Evolutionary conservation across 192 early-diverging fungal species (phyloP).

Genomic region (Coemansia sp.): DNA sequence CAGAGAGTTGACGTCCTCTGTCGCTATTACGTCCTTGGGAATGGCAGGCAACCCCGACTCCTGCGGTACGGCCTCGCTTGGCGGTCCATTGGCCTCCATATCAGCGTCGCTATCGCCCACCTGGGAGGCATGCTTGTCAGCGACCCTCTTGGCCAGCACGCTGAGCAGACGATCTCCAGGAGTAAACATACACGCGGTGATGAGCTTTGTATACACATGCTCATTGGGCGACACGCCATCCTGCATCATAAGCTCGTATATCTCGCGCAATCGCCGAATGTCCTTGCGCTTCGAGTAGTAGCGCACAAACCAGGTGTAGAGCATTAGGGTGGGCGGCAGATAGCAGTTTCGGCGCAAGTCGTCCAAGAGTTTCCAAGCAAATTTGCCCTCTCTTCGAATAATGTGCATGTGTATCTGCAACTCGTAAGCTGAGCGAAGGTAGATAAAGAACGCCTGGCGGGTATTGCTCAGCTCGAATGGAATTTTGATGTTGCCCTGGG

Average conservation of each 20-base stretch:
- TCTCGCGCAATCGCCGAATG: slow-evolving; percentile 32
- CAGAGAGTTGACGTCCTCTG: slow-evolving; percentile 13
- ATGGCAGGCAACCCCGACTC: slow-evolving; percentile 25
- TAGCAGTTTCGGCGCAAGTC: slow-evolving; percentile 52
- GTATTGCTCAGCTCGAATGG: slow-evolving; percentile 27
- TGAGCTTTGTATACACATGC: slow-evolving; percentile 47
- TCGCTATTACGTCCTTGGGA: neutral
- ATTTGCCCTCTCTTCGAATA: slow-evolving; percentile 12
- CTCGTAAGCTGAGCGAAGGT: slow-evolving; percentile 47
- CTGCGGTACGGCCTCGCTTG: neutral
- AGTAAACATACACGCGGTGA: slow-evolving; percentile 48
- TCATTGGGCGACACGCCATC: slow-evolving; percentile 41
- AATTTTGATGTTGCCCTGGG: slow-evolving; percentile 10
- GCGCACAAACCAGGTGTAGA: slow-evolving; percentile 42
- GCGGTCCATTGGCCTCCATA: neutral
- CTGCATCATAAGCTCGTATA: slow-evolving; percentile 44
- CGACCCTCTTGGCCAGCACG: slow-evolving; percentile 10
- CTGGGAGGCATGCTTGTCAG: neutral
- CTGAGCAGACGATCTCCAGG: slow-evolving; percentile 25
- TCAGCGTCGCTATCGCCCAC: neutral
- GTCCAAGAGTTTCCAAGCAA: slow-evolving; percentile 33
- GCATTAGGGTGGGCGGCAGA: slow-evolving; percentile 35
- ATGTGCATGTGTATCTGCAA: slow-evolving; percentile 35
- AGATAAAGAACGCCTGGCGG: slow-evolving; percentile 41
- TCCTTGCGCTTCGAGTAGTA: slow-evolving; percentile 50